A percentile compares a stretch with the other conserved stretches of the same genome.
Evolutionary conservation across 2,329 filamentous ascomycete species (phyloP).

Genomic region (Pyricularia pennisetigena): DNA sequence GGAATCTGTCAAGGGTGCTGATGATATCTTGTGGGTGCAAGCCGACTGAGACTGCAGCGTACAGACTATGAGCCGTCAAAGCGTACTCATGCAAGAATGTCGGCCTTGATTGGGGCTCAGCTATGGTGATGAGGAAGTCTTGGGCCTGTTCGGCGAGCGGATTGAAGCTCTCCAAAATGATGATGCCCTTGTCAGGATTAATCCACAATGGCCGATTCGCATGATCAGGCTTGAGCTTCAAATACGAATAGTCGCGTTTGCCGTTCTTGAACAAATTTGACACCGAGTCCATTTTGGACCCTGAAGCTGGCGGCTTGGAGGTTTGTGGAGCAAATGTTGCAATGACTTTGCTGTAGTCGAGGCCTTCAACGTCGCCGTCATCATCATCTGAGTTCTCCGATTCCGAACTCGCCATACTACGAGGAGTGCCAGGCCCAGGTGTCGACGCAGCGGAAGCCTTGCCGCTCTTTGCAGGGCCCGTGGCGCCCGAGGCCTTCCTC

Average conservation of each 20-base stretch:
- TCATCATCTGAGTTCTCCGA: constrained; percentile 41
- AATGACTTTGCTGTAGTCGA: constrained; percentile 32
- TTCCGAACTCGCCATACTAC: constrained; percentile 41
- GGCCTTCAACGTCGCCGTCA: constrained; percentile 23
- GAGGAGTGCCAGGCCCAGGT: constrained; percentile 49
- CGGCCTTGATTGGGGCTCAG: constrained; percentile 79
- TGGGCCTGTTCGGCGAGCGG: constrained; percentile 77
- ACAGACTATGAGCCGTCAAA: constrained; percentile 80
- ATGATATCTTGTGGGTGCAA: constrained; percentile 81
- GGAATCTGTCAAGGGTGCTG: constrained; percentile 71
- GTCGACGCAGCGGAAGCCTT: constrained; percentile 49
- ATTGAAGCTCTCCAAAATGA: constrained; percentile 88
- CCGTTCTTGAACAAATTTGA: constrained; percentile 17
- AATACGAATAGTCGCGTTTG: constrained; percentile 63
- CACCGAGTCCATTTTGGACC: constrained; percentile 16
- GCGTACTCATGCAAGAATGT: constrained; percentile 87
- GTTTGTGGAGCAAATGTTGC: constrained; percentile 48
- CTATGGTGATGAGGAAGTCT: constrained; percentile 87
- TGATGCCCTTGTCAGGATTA: constrained; percentile 53
- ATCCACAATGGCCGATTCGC: constrained; percentile 85
- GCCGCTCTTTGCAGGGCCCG: constrained; percentile 42
- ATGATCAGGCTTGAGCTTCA: constrained; percentile 25
- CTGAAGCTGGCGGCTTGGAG: constrained; percentile 7
- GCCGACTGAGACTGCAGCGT: constrained; percentile 86
- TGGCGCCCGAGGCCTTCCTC: constrained; percentile 50